Base-by-base conservation (phyloP, 257 asterid genomes). In the Schizonepeta tenuifolia region DNA sequence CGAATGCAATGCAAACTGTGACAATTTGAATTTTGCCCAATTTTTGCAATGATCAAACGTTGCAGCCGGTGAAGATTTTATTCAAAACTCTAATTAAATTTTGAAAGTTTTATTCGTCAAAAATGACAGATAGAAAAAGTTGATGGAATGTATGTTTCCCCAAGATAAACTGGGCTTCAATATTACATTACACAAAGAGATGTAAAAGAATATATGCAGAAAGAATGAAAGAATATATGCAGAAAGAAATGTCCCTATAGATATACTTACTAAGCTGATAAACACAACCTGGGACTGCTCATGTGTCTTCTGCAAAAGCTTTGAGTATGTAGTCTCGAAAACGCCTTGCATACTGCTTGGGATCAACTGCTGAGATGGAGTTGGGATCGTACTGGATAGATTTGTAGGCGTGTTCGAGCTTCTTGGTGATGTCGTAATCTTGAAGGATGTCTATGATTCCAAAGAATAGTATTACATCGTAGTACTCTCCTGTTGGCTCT, bases 291-390 rank as follows among this genome's bases (percentile, higher is more conserved):
- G 60, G 31, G 69, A 33, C n/a, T 26, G 5, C 14, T 87, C 87
- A 87, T 22, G 83, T 81, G 67, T 95, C 99, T 73, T 95, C 97
- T 66, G 89, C 94, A 83, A 89, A 95, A 63, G 86, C 92, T 83
- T 80, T 95, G 73, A 95, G 80, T 33, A 86, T 86, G 83, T 92
- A 95, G 60, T 95, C 99, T 0, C 98, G 93, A 80, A 95, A 95
- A 2, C 99, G 92, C 79, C 84, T 80, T 0, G 98, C 87, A 68
- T 95, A 95, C 26, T 87, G 96, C 54, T 73, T 92, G 0, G 98
- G 99, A 83, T 95, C 99, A 2, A 95, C 99, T 0, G 99, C 99
- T 44, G 99, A 92, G 11, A 95, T 95, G 8, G 97, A 82, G 88
- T 83, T 91, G 14, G 99, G 95, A 51, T 92, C 99, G 47, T 90